A percentile compares a stretch with the other conserved stretches of the same genome.
Conservation (phyloP, 2,329 filamentous ascomycete genomes). For the Metarhizium brunneum region DNA sequence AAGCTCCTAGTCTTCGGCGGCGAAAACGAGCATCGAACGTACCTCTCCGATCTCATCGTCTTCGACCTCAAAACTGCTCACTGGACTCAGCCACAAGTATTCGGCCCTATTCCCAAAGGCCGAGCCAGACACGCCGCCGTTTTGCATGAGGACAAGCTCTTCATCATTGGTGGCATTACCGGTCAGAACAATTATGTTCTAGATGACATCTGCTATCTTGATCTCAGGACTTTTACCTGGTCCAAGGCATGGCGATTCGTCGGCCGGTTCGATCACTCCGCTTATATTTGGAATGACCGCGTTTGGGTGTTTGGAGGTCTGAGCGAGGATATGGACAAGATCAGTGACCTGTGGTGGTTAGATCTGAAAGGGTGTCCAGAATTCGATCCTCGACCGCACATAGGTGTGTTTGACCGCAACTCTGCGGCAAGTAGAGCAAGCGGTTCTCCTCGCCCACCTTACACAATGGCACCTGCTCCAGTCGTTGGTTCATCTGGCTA, state of each 20-base stretch:
- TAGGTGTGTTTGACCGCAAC: slow-evolving; percentile 42
- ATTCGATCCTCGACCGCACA: slow-evolving; percentile 60
- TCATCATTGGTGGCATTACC: slow-evolving; percentile 91
- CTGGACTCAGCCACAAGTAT: slow-evolving; percentile 87
- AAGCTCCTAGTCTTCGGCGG: slow-evolving; percentile 97
- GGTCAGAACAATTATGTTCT: slow-evolving; percentile 86
- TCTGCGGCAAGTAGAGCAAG: slow-evolving; percentile 28
- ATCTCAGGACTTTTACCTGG: slow-evolving; percentile 97
- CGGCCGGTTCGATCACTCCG: slow-evolving; percentile 86
- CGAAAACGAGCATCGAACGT: slow-evolving; percentile 94
- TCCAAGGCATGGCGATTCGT: slow-evolving; percentile 94
- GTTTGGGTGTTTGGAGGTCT: slow-evolving; percentile 96
- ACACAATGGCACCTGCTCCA: slow-evolving; percentile 38
- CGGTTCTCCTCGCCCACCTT: slow-evolving; percentile 43
- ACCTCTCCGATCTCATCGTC: slow-evolving; percentile 90
- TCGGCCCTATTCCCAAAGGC: slow-evolving; percentile 77
- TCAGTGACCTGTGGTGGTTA: slow-evolving; percentile 93
- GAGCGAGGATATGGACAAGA: slow-evolving; percentile 93
- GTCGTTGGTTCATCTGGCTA: slow-evolving; percentile 53
- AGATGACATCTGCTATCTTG: slow-evolving; percentile 93
- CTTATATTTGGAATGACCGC: slow-evolving; percentile 82
- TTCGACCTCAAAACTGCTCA: slow-evolving; percentile 91
- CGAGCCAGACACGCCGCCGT: slow-evolving; percentile 89
- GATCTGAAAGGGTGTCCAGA: slow-evolving; percentile 86
- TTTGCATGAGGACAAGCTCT: slow-evolving; percentile 91